A percentile compares a stretch with the other conserved stretches of the same genome.
phyloP scores from a whole-genome alignment of 352 stramenopile species.

The Pythium dissotocum region DNA sequence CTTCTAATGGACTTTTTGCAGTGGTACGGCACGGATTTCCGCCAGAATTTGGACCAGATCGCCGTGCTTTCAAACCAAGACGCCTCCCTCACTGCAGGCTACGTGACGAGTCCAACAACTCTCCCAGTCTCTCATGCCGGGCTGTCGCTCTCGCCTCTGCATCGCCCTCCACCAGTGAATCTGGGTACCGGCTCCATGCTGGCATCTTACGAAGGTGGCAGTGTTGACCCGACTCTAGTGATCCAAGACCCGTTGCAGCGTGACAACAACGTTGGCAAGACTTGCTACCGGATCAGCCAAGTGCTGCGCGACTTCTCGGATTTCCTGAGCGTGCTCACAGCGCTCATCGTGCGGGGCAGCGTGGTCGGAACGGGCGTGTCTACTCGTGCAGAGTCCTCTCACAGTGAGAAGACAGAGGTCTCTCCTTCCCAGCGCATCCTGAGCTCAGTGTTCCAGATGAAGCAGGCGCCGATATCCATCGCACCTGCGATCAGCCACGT shows the following conservation, averaged over 20 bases:
- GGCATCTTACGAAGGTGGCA: conserved; percentile 16
- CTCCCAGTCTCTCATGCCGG: conserved; percentile 5
- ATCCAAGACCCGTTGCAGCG: conserved; percentile 73
- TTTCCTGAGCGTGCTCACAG: conserved; percentile 79
- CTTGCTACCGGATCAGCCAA: conserved; percentile 84
- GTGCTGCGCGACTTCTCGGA: conserved; percentile 83
- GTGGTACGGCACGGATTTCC: conserved; percentile 84
- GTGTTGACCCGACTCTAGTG: conserved; percentile 50
- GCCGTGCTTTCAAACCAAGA: conserved; percentile 40
- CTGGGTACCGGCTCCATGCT: not conserved
- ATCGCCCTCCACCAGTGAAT: not conserved
- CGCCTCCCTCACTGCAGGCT: not conserved
- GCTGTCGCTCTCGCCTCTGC: conserved; percentile 19
- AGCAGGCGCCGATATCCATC: conserved; percentile 3
- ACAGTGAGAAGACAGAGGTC: not conserved
- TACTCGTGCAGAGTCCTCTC: not conserved
- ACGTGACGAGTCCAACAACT: conserved; percentile 15
- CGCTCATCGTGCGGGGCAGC: conserved; percentile 77
- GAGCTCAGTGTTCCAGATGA: conserved; percentile 30
- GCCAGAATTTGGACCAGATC: conserved; percentile 70
- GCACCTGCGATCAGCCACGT: not conserved
- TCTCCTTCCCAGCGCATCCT: conserved; percentile 19
- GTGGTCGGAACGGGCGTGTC: conserved; percentile 55
- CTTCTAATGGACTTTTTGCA: conserved; percentile 84
- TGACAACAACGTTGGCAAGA: conserved; percentile 83